A percentile compares a stretch with the other conserved stretches of the same genome.
phyloP scores from a whole-genome alignment of 169 alveolate genomes.

The Plasmodium falciparum region DNA sequence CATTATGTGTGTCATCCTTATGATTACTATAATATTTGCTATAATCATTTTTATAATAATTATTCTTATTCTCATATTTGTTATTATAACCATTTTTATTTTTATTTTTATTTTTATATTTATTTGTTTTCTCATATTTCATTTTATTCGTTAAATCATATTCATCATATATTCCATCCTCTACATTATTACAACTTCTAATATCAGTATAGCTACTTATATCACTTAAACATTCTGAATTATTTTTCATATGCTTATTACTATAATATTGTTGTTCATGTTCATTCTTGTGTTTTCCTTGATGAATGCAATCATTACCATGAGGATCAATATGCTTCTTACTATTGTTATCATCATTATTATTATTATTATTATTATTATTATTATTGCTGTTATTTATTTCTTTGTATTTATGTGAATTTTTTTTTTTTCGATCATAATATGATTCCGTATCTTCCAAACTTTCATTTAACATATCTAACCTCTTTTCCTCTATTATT shows the following conservation, averaged over 20 bases:
- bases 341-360: not conserved
- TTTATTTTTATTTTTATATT: not conserved
- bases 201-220: not conserved
- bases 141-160: not conserved
- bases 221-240: not conserved
- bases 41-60: not conserved
- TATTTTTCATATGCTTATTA: not conserved
- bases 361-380: not conserved
- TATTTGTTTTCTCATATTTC: not conserved
- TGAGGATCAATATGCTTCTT: not conserved
- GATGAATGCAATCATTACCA: not conserved
- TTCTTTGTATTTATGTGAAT: not conserved
- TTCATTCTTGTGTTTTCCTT: not conserved
- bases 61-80: not conserved
- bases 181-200: not conserved
- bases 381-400: not conserved
- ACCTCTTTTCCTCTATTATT: not conserved
- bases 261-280: not conserved
- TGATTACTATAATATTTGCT: not conserved
- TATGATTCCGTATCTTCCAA: not conserved
- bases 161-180: conserved; percentile 1
- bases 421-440: conserved; percentile 1
- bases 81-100: not conserved
- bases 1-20: too few relatives aligned
- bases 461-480: not conserved